These are phyloP conservation scores for Oryza meridionalis DNA, from an alignment of 176 grass and related monocot genomes.

Conservation along the genomic window DNA sequence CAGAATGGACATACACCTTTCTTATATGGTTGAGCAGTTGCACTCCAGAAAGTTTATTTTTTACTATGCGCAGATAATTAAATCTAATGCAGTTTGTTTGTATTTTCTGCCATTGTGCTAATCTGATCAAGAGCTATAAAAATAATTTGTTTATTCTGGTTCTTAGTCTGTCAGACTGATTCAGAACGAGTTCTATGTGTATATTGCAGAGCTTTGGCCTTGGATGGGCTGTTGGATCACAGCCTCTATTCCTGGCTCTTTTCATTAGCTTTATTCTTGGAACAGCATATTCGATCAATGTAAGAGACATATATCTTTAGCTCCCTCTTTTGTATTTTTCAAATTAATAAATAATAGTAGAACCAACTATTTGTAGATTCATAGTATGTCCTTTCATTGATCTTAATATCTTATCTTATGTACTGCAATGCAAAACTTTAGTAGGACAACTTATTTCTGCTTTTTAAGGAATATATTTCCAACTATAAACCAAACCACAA, in stretches of 20 bases:
- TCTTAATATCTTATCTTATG: background rate
- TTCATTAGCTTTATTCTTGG: conserved; percentile 97
- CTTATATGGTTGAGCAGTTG: conserved; percentile 15
- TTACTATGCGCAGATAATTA: background rate
- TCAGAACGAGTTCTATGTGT: conserved; percentile 28
- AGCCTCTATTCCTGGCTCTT: conserved; percentile 84
- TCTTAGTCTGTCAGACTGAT: conserved; percentile 41
- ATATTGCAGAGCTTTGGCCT: conserved; percentile 83
- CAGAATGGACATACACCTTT: background rate
- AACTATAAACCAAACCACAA: background rate
- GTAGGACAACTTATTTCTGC: background rate
- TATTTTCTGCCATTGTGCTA: background rate
- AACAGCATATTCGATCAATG: conserved; percentile 96
- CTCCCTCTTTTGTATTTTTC: background rate
- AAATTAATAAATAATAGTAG: background rate
- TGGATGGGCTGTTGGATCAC: conserved; percentile 76
- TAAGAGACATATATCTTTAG: conserved; percentile 38
- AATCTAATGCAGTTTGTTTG: background rate
- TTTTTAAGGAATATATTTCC: background rate
- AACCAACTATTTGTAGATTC: background rate
- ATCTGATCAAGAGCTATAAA: background rate
- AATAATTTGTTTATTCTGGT: background rate
- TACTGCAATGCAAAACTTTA: conserved; percentile 16
- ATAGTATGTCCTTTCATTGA: background rate
- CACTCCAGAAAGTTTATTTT: background rate